These are phyloP conservation scores for Skeletonema costatum DNA, from an alignment of 108 stramenopile species.

Conservation along the genomic window DNA sequence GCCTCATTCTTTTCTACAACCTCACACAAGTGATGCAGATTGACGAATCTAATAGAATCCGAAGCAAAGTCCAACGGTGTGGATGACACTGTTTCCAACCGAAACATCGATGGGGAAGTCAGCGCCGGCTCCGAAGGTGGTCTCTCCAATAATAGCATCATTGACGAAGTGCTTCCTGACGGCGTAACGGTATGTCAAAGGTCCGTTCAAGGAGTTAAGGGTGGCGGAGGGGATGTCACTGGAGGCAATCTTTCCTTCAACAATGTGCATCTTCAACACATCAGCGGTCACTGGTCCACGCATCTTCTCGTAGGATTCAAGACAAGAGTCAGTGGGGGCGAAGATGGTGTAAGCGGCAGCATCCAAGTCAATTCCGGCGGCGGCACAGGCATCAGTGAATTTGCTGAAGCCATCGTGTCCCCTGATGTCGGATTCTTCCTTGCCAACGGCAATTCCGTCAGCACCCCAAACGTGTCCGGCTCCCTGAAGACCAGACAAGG, in stretches of 20 bases:
- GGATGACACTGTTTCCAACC: slow-evolving; percentile 71
- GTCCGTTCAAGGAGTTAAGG: slow-evolving; percentile 52
- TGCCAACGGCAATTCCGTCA: slow-evolving; percentile 64
- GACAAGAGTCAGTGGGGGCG: slow-evolving; percentile 64
- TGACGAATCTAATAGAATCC: slow-evolving; percentile 7
- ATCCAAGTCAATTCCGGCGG: slow-evolving; percentile 58
- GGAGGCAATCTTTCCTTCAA: slow-evolving; percentile 52
- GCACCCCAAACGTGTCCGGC: slow-evolving; percentile 77
- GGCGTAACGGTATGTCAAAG: slow-evolving; percentile 54
- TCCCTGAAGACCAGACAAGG: slow-evolving; percentile 55
- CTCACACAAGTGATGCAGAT: too few species aligned
- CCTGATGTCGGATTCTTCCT: slow-evolving; percentile 71
- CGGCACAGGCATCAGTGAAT: slow-evolving; percentile 47
- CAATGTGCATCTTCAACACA: slow-evolving; percentile 62
- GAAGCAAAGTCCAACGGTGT: slow-evolving; percentile 56
- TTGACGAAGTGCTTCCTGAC: slow-evolving; percentile 78
- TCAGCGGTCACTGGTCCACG: slow-evolving; percentile 54
- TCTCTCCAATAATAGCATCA: slow-evolving; percentile 73
- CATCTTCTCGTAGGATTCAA: slow-evolving; percentile 52
- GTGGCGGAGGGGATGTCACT: slow-evolving; percentile 33
- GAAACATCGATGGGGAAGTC: slow-evolving; percentile 67
- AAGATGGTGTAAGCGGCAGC: slow-evolving; percentile 56
- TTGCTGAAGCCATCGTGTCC: slow-evolving; percentile 74
- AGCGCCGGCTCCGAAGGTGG: slow-evolving; percentile 54
- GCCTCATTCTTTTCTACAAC: too few species aligned